These are phyloP conservation scores for Fraxinus sp. DNA, from an alignment of 305 asterid species.

Conservation along the genomic window DNA sequence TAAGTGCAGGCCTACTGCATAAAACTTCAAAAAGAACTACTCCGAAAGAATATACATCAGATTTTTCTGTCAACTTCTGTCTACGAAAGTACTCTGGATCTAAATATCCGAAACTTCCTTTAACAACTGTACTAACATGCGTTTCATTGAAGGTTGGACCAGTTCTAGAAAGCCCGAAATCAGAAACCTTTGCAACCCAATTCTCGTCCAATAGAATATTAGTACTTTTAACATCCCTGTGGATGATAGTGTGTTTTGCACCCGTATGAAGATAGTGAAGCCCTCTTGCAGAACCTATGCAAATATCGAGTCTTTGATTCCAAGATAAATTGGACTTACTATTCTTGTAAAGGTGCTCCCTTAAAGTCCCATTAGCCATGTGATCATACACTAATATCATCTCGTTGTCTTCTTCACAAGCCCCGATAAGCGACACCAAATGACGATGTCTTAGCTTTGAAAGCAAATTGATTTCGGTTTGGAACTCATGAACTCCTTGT, in stretches of 20 bases:
- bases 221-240: slow-evolving; percentile 33
- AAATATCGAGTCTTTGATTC: slow-evolving; percentile 32
- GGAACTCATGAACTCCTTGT: slow-evolving; percentile 32
- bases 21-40: slow-evolving; percentile 32
- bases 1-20: slow-evolving; percentile 31
- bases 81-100: slow-evolving; percentile 36
- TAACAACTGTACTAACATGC: slow-evolving; percentile 35
- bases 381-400: slow-evolving; percentile 33
- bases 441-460: slow-evolving; percentile 33
- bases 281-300: slow-evolving; percentile 33
- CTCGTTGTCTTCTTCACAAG: slow-evolving; percentile 29
- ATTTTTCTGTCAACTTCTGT: slow-evolving; percentile 35
- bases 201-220: slow-evolving; percentile 31
- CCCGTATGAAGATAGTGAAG: slow-evolving; percentile 36
- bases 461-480: slow-evolving; percentile 29
- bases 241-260: slow-evolving; percentile 30
- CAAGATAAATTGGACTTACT: slow-evolving; percentile 22
- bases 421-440: slow-evolving; percentile 31
- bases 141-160: slow-evolving; percentile 23
- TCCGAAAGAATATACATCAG: slow-evolving; percentile 36
- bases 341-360: slow-evolving; percentile 31
- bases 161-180: slow-evolving; percentile 30
- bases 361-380: slow-evolving; percentile 31
- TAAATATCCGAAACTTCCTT: slow-evolving; percentile 33
- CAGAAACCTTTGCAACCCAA: slow-evolving; percentile 32